A percentile compares a stretch with the other conserved stretches of the same genome.
Conservation (phyloP, 2,329 filamentous ascomycete genomes). For the Trichoderma arundinaceum region DNA sequence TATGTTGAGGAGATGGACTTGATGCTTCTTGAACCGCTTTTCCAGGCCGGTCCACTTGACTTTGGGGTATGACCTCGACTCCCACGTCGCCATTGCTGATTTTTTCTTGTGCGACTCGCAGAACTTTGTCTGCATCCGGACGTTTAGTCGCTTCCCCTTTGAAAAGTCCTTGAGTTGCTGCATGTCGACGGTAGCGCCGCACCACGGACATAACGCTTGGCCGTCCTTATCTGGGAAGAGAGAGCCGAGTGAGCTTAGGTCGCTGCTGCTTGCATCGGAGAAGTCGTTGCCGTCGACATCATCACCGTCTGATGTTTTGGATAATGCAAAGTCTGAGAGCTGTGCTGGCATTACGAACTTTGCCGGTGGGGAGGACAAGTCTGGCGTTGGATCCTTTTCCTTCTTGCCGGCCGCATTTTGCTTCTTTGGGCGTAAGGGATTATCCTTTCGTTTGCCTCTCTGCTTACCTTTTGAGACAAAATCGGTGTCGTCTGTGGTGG, state of each 20-base stretch:
- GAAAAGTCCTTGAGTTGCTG: conserved; percentile 60
- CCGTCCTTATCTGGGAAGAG: conserved; percentile 2
- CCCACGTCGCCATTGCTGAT: conserved; percentile 57
- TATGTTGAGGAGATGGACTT: conserved; percentile 61
- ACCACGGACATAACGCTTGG: conserved; percentile 70
- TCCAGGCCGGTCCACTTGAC: conserved; percentile 72
- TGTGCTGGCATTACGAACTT: conserved; percentile 36
- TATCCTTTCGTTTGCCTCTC: neutral
- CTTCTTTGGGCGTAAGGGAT: neutral
- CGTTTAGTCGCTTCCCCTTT: conserved; percentile 55
- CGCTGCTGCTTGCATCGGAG: conserved; percentile 2
- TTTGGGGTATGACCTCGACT: conserved; percentile 65
- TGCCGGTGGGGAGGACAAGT: conserved; percentile 32
- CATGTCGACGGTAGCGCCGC: conserved; percentile 63
- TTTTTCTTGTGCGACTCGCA: conserved; percentile 66
- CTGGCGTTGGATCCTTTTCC: neutral
- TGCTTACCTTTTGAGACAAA: neutral
- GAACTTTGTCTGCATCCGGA: conserved; percentile 66
- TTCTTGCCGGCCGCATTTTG: neutral
- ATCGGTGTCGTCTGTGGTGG: neutral
- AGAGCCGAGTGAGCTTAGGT: conserved; percentile 8
- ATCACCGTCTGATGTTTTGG: neutral
- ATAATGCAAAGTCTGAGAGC: conserved; percentile 30
- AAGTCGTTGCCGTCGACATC: neutral
- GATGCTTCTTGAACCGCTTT: conserved; percentile 62